Conservation (phyloP, 2,329 filamentous ascomycete species). For the Trichoderma sp. region DNA sequence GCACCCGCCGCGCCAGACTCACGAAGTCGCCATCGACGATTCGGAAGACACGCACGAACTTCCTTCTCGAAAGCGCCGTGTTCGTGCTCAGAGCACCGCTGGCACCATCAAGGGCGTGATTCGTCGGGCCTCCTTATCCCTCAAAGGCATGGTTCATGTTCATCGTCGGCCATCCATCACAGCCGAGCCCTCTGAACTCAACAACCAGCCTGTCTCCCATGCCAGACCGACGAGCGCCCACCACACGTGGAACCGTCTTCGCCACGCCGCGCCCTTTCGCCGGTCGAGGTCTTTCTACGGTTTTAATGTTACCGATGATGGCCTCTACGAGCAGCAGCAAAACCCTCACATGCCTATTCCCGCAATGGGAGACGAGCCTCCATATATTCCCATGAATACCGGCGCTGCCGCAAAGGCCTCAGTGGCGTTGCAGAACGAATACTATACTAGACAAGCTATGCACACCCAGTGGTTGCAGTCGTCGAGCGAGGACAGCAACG, state of each 20-base stretch:
- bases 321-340: conserved; percentile 34
- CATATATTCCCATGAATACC: conserved; percentile 60
- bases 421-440: conserved; percentile 60
- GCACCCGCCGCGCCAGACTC: conserved; percentile 32
- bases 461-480: conserved; percentile 47
- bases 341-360: conserved; percentile 44
- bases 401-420: conserved; percentile 64
- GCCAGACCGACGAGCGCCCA: conserved; percentile 50
- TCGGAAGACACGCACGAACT: conserved; percentile 30
- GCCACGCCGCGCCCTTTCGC: conserved; percentile 53
- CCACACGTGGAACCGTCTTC: conserved; percentile 52
- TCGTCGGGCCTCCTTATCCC: conserved; percentile 56
- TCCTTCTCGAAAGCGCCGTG: conserved; percentile 27
- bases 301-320: conserved; percentile 37
- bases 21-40: conserved; percentile 39
- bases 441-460: conserved; percentile 38
- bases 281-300: conserved; percentile 49
- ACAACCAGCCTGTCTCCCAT: conserved; percentile 32
- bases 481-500: conserved; percentile 50
- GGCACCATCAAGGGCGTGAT: conserved; percentile 52
- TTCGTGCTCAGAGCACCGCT: conserved; percentile 31
- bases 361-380: conserved; percentile 55
- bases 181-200: conserved; percentile 33
- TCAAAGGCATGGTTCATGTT: conserved; percentile 55
- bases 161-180: conserved; percentile 49